These are phyloP conservation scores for Pterocarpus macrocarpus DNA, from an alignment of 306 rosid genomes.

Conservation along the genomic window DNA sequence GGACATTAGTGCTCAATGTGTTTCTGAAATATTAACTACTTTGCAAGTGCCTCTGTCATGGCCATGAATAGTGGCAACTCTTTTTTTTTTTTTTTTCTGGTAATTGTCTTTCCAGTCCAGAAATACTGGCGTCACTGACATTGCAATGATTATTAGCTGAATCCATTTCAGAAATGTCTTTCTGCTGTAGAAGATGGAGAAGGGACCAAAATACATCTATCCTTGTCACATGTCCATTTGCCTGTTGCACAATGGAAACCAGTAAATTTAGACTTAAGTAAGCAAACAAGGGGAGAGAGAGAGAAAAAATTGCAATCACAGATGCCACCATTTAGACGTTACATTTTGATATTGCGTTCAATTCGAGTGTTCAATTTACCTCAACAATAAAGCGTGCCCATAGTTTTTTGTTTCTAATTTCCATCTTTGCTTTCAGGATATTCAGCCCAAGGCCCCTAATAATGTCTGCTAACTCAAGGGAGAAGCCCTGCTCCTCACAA, in stretches of 20 bases:
- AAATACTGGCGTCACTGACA: constrained; percentile 45
- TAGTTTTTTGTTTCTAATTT: constrained; percentile 66
- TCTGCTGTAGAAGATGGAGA: constrained; percentile 69
- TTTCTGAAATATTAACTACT: constrained; percentile 32
- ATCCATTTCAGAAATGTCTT: constrained; percentile 51
- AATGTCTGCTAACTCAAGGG: constrained; percentile 81
- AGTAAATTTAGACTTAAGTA: constrained; percentile 7
- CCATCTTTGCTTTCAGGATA: constrained; percentile 84
- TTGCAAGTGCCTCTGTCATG: constrained; percentile 46
- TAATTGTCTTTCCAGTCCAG: constrained; percentile 43
- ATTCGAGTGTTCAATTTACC: constrained; percentile 55
- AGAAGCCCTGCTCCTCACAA: constrained; percentile 77
- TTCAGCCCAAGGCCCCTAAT: constrained; percentile 74
- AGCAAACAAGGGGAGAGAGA: background rate
- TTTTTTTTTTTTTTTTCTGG: constrained; percentile 36
- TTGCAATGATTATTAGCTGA: constrained; percentile 48
- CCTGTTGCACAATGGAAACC: constrained; percentile 56
- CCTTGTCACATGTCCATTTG: constrained; percentile 69
- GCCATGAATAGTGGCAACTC: constrained; percentile 52
- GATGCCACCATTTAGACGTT: constrained; percentile 13
- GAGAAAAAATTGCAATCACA: background rate
- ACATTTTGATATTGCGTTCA: background rate
- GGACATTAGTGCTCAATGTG: constrained; percentile 44
- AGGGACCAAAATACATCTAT: constrained; percentile 80
- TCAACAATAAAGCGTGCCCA: constrained; percentile 85